These are phyloP conservation scores for Cinnamomum micranthum DNA, from an alignment of 164 flowering plant species.

Conservation along the genomic window DNA sequence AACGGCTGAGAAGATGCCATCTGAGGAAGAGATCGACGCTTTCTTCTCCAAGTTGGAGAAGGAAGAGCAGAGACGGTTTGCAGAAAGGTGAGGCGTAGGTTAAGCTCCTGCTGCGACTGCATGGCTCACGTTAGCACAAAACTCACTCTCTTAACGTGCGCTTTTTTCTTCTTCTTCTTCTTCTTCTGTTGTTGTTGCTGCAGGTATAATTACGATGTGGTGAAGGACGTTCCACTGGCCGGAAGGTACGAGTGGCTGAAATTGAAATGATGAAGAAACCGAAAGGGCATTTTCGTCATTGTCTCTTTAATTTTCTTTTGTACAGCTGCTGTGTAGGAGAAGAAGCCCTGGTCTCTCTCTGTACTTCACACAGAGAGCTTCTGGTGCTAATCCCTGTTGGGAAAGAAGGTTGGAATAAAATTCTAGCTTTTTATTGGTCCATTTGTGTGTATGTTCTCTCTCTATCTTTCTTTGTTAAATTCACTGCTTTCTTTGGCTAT, in stretches of 20 bases:
- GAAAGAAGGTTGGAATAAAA: constrained; percentile 4
- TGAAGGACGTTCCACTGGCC: constrained; percentile 57
- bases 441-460: neutral
- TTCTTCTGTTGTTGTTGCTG: neutral
- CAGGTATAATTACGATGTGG: constrained; percentile 78
- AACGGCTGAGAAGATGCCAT: constrained; percentile 28
- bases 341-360: constrained; percentile 8
- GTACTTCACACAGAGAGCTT: constrained; percentile 15
- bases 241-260: constrained; percentile 78
- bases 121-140: constrained; percentile 18
- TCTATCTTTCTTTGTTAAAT: neutral
- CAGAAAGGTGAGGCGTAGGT: constrained; percentile 54
- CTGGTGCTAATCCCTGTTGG: constrained; percentile 11
- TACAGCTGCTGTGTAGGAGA: neutral
- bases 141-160: neutral
- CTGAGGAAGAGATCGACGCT: constrained; percentile 56
- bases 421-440: constrained; percentile 1
- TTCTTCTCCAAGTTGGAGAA: constrained; percentile 58
- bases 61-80: constrained; percentile 49
- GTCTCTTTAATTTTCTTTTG: neutral
- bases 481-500: neutral
- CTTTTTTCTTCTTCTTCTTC: too few species aligned
- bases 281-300: neutral
- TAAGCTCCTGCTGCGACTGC: constrained; percentile 6
- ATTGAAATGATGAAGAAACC: constrained; percentile 29